phyloP scores from a whole-genome alignment of 768 basidiomycete species.

The Suillus luteus region DNA sequence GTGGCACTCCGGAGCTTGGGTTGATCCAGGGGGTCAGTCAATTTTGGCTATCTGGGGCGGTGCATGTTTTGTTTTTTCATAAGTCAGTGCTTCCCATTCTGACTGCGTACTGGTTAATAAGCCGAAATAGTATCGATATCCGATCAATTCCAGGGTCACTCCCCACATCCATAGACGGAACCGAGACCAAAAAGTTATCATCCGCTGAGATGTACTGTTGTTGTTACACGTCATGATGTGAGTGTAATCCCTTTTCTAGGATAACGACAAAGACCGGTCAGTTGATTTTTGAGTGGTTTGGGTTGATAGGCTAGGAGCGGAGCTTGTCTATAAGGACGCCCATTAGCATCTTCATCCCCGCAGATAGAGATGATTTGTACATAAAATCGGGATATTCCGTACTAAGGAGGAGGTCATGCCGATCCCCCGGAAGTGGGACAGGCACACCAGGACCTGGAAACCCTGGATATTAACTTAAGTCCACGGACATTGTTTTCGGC shows the following conservation, averaged over 20 bases:
- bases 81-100: not conserved
- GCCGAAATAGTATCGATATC: constrained; percentile 8
- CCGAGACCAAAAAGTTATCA: no score
- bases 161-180: not conserved
- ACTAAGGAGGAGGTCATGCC: constrained; percentile 4
- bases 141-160: not conserved
- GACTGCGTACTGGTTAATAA: constrained; percentile 1
- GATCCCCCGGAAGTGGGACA: constrained; percentile 36
- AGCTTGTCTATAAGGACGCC: no score
- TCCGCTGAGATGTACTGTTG: no score
- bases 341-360: no score
- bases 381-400: no score
- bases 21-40: not conserved
- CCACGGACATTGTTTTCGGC: constrained; percentile 41
- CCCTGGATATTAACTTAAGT: constrained; percentile 41
- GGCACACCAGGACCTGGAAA: constrained; percentile 38
- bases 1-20: not conserved
- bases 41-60: constrained; percentile 8
- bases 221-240: constrained; percentile 5
- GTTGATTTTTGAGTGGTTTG: no score
- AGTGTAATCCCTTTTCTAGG: not conserved
- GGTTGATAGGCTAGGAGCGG: no score
- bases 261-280: no score
- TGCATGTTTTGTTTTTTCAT: not conserved
- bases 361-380: no score